Conservation (phyloP, 2,329 filamentous ascomycete genomes). For the Remersonia thermophila region DNA sequence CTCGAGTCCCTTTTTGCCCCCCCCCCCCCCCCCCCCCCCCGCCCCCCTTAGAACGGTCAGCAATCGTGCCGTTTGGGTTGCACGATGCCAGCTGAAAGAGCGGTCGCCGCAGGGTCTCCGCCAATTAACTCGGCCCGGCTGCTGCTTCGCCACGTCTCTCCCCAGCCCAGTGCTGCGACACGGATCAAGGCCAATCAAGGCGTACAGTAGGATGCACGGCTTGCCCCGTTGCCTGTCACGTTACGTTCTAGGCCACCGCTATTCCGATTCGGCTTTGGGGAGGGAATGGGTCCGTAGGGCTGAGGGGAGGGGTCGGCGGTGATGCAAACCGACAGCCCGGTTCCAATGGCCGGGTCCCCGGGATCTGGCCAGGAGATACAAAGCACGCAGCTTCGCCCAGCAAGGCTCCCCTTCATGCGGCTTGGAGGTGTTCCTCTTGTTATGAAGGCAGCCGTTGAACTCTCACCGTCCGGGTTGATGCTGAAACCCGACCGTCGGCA, state of each 20-base stretch:
- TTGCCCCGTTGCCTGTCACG: constrained; percentile 5
- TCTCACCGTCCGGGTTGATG: no score
- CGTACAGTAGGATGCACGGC: constrained; percentile 1
- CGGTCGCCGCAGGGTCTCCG: constrained; percentile 2
- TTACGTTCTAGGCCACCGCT: constrained; percentile 8
- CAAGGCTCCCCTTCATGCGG: no score
- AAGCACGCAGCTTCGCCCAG: neutral
- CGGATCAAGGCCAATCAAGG: constrained; percentile 6
- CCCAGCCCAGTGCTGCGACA: constrained; percentile 5
- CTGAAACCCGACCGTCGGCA: no score
- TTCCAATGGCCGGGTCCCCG: constrained; percentile 3
- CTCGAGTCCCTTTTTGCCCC: no score
- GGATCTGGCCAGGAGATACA: constrained; percentile 1
- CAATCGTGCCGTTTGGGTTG: constrained; percentile 8
- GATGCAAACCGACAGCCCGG: constrained; percentile 1
- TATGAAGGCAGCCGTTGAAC: no score
- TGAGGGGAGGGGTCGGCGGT: constrained; percentile 4
- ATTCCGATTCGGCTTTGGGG: neutral
- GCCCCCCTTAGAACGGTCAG: constrained; percentile 2
- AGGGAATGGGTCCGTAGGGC: constrained; percentile 8
- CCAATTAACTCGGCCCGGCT: constrained; percentile 5
- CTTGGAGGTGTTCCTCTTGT: no score
- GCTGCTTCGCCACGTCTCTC: constrained; percentile 6
- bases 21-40: neutral
- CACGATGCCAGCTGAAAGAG: constrained; percentile 9